Conservation (phyloP, 495 filamentous ascomycete genomes). For the Aspergillus ellipticus region DNA sequence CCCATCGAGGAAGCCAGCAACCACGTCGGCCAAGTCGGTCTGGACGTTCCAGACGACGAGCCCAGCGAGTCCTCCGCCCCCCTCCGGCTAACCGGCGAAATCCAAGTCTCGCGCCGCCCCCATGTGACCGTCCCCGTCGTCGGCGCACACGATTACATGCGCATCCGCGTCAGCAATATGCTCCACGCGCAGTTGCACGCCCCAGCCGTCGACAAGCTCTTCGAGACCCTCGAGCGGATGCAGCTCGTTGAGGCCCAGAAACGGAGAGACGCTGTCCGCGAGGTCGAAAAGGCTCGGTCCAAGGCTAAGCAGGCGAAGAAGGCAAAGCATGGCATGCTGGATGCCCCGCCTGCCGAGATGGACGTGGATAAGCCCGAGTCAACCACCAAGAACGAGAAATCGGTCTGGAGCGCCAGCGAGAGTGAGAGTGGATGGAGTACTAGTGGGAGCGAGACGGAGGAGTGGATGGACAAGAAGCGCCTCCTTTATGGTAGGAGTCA, state of each 20-base stretch:
- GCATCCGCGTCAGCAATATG: conserved; percentile 76
- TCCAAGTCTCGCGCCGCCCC: conserved; percentile 2
- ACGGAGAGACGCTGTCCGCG: conserved; percentile 6
- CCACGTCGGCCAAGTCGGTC: not conserved
- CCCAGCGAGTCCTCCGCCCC: conserved; percentile 18
- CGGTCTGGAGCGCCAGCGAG: conserved; percentile 40
- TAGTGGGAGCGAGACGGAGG: conserved; percentile 24
- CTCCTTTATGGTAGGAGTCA: no score
- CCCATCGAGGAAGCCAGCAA: no score
- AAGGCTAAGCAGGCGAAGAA: conserved; percentile 23
- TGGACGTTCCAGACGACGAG: conserved; percentile 31
- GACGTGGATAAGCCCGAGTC: not conserved
- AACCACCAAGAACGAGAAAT: conserved; percentile 12
- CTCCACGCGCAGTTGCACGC: conserved; percentile 68
- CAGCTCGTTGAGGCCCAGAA: conserved; percentile 12
- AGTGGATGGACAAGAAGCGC: not conserved
- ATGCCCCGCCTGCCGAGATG: not conserved
- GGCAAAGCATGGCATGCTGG: conserved; percentile 16
- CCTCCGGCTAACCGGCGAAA: not conserved
- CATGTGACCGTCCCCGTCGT: conserved; percentile 49
- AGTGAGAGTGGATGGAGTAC: conserved; percentile 43
- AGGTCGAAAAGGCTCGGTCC: conserved; percentile 10
- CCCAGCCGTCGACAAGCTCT: conserved; percentile 67
- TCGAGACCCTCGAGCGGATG: conserved; percentile 42
- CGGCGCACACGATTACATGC: conserved; percentile 89